Percentiles rank a stretch among this genome's conserved stretches.
These are phyloP conservation scores for Penicillium paneum DNA, from an alignment of 2,329 filamentous ascomycete species.

Conservation along the genomic window DNA sequence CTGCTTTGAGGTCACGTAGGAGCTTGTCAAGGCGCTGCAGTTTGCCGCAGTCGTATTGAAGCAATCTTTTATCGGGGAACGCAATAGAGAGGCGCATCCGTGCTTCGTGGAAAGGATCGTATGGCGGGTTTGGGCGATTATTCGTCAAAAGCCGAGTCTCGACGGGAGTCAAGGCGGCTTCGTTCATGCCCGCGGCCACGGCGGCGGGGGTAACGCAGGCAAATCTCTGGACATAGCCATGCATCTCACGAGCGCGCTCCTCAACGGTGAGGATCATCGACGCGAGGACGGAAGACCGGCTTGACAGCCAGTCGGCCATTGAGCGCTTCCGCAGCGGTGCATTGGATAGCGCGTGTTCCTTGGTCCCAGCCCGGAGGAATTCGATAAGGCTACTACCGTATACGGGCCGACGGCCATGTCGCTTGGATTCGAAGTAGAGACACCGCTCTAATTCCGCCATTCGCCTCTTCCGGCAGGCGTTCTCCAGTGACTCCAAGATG, in stretches of 20 bases:
- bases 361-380: slow-evolving; percentile 63
- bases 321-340: slow-evolving; percentile 60
- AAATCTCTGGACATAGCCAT: slow-evolving; percentile 78
- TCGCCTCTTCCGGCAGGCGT: slow-evolving; percentile 63
- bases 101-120: slow-evolving; percentile 88
- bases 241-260: slow-evolving; percentile 68
- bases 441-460: slow-evolving; percentile 78
- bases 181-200: slow-evolving; percentile 72
- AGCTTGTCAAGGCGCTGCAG: slow-evolving; percentile 84
- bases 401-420: slow-evolving; percentile 74
- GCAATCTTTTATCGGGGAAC: slow-evolving; percentile 91
- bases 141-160: slow-evolving; percentile 49
- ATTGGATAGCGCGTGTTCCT: slow-evolving; percentile 58
- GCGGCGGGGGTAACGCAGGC: slow-evolving; percentile 89
- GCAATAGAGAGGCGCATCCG: slow-evolving; percentile 91
- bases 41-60: slow-evolving; percentile 98
- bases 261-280: slow-evolving; percentile 70
- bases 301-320: slow-evolving; percentile 71
- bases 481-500: slow-evolving; percentile 70
- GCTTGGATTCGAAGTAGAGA: slow-evolving; percentile 75
- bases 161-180: slow-evolving; percentile 63
- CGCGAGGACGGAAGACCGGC: slow-evolving; percentile 55
- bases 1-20: slow-evolving; percentile 79
- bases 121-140: slow-evolving; percentile 52
- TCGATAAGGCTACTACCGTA: slow-evolving; percentile 80